Evolutionary conservation across 192 early-diverging fungal genomes (phyloP), one percentile per base, ranked within the genome.

Genomic region (Podila minutissima): DNA sequence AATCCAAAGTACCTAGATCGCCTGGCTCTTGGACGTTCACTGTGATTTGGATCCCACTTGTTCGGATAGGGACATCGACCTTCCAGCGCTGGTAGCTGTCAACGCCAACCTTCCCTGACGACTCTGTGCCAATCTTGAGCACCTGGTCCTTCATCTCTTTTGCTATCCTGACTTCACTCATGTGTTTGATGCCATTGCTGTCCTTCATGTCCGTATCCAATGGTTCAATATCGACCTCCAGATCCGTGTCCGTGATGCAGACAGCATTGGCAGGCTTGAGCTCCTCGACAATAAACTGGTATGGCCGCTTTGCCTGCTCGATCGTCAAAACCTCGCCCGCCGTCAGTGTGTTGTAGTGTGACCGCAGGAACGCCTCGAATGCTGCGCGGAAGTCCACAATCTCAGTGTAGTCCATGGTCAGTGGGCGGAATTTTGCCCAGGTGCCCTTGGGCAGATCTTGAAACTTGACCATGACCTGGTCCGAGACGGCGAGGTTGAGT

Each of bases 141-240:
- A 20, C 28, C 32, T 22, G 41, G 33, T 71, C 58, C 26, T 53
- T 67, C 1, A 41, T 24, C 12, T 35, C n/a, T 24, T 22, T 29
- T 11, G 64, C 78, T 28, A 66, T 60, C 35, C 61, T 64, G n/a
- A 71, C 60, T 62, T 74, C 72, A 24, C 15, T 69, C 41, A 13
- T 26, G 35, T 28, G 46, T 33, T 29, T 24, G 11, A 41, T 41
- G 8, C 11, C 38, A 9, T 41, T 41, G 1, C 38, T 2, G 38
- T 41, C 38, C 38, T 41, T 41, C 38, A 41, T 12, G 38, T 41
- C 38, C 22, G 75, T 64, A 33, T 78, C 82, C 28, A 83, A 41
- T 5, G 90, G 87, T 49, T 88, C 84, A 62, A 96, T 91, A 69
- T 95, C 94, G 7, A 97, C 92, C 19, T 90, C 91, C 20, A 97